Percentiles rank a stretch among this genome's conserved stretches.
These are phyloP conservation scores for Lipomyces mesembrius DNA, from an alignment of 805 yeast genomes.

Conservation along the genomic window DNA sequence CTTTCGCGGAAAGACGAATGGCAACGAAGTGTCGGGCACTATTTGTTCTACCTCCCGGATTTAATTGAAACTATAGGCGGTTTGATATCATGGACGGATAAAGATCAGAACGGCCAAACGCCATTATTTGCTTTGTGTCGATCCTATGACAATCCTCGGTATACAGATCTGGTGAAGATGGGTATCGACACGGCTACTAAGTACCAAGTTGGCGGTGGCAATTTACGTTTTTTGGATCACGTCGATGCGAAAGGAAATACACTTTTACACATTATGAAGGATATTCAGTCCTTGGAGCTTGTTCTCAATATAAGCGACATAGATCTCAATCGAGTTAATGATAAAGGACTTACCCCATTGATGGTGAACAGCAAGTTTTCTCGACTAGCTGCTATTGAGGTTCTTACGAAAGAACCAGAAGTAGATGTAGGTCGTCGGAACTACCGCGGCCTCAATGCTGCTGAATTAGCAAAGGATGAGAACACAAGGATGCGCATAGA, in stretches of 20 bases:
- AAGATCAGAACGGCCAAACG: conserved; percentile 71
- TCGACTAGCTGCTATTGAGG: conserved; percentile 61
- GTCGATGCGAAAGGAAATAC: conserved; percentile 76
- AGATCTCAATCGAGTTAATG: conserved; percentile 65
- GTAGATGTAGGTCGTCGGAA: conserved; percentile 51
- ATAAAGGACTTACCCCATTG: conserved; percentile 66
- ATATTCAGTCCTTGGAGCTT: conserved; percentile 49
- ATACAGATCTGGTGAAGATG: conserved; percentile 53
- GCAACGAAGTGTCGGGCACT: conserved; percentile 73
- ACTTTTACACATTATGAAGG: conserved; percentile 69
- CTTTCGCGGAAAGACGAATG: conserved; percentile 57
- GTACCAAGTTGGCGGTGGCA: conserved; percentile 32
- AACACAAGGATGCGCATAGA: conserved; percentile 39
- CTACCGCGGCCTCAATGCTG: conserved; percentile 42
- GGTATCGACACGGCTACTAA: conserved; percentile 48
- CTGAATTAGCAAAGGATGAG: conserved; percentile 46
- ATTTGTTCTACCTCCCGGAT: conserved; percentile 60
- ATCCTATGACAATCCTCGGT: conserved; percentile 76
- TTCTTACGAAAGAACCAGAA: conserved; percentile 56
- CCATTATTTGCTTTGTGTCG: conserved; percentile 77
- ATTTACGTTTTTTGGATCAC: conserved; percentile 56
- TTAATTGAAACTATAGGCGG: conserved; percentile 61
- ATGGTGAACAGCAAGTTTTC: conserved; percentile 72
- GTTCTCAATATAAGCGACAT: conserved; percentile 50
- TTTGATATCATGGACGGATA: conserved; percentile 67